phyloP scores from a whole-genome alignment of 75 land plant genomes.

The Adiantum capillusveneris region DNA sequence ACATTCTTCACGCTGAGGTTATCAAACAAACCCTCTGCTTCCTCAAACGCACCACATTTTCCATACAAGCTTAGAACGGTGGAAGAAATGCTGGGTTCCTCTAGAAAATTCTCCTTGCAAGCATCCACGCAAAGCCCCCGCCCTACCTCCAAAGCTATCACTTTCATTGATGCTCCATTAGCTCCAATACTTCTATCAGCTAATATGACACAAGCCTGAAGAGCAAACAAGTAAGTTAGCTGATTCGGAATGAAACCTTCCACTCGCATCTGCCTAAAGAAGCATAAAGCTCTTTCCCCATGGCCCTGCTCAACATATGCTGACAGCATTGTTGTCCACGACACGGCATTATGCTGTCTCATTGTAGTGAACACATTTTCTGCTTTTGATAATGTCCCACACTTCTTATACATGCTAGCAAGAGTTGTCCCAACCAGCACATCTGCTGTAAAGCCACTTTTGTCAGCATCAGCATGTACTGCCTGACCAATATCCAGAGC shows the following conservation, averaged over 20 bases:
- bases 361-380: not conserved
- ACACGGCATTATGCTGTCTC: not conserved
- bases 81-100: not conserved
- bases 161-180: no score
- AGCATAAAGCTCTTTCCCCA: no score
- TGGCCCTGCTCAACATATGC: not conserved
- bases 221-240: no score
- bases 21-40: conserved; percentile 14
- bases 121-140: not conserved
- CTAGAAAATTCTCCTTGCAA: no score
- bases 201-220: no score
- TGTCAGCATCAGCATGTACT: conserved; percentile 18
- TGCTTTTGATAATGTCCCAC: not conserved
- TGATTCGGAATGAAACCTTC: no score
- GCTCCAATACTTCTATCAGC: no score
- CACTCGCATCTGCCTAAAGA: no score
- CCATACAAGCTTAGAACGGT: conserved; percentile 3
- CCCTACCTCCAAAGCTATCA: not conserved
- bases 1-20: not conserved
- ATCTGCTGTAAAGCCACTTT: conserved; percentile 20
- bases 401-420: not conserved
- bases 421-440: not conserved
- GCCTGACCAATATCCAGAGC: conserved; percentile 11
- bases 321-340: not conserved
- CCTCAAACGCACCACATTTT: conserved; percentile 5